A percentile compares a stretch with the other conserved stretches of the same genome.
These are phyloP conservation scores for Trichoderma citrinoviride DNA, from an alignment of 2,329 filamentous ascomycete species.

Conservation along the genomic window DNA sequence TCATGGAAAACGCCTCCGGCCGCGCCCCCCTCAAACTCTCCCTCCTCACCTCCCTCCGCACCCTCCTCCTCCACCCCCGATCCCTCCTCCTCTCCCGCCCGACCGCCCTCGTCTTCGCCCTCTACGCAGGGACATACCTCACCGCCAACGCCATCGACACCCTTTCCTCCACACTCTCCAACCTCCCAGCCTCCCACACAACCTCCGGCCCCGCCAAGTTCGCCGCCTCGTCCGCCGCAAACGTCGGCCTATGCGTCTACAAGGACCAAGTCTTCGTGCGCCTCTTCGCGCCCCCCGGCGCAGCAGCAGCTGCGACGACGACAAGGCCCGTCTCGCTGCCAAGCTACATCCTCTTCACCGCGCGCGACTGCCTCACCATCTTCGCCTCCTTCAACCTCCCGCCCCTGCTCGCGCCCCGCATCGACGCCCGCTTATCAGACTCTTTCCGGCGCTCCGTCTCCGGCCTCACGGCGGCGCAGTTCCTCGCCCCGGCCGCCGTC, in stretches of 20 bases:
- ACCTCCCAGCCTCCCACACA: conserved; percentile 57
- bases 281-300: conserved; percentile 67
- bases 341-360: conserved; percentile 74
- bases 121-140: conserved; percentile 88
- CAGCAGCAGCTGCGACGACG: conserved; percentile 24
- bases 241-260: conserved; percentile 82
- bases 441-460: conserved; percentile 46
- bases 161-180: conserved; percentile 59
- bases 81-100: conserved; percentile 62
- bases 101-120: conserved; percentile 65
- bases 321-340: conserved; percentile 62
- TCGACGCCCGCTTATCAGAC: conserved; percentile 55
- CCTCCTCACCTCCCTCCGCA: conserved; percentile 55
- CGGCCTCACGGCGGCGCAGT: conserved; percentile 69
- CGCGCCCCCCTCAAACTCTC: conserved; percentile 58
- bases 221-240: conserved; percentile 72
- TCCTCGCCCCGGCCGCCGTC: conserved; percentile 72
- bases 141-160: conserved; percentile 89
- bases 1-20: conserved; percentile 80
- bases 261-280: conserved; percentile 85
- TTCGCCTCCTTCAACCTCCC: conserved; percentile 92
- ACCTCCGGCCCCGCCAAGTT: conserved; percentile 80
- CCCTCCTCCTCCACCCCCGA: conserved; percentile 60
- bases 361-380: conserved; percentile 83
- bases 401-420: conserved; percentile 67